Base-by-base conservation (phyloP, 768 basidiomycete species). In the Suillus subluteus region DNA sequence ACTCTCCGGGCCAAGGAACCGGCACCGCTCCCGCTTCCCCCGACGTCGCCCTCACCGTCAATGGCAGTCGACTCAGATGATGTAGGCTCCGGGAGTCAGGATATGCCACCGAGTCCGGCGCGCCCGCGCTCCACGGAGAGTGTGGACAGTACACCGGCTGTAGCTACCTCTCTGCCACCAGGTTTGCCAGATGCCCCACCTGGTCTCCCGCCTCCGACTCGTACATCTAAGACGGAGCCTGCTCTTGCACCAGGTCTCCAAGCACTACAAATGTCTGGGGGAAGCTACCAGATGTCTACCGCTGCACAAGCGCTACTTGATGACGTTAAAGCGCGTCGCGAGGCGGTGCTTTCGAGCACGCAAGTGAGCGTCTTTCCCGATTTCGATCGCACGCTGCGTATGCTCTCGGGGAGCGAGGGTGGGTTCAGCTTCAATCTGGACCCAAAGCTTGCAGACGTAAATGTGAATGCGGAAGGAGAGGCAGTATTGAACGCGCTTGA, bases 341-440 rank as follows among this genome's bases (percentile, higher is more conserved):
- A 94, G 70, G 82, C 86, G 9, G 79, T 81, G 2, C 74, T 82
- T 26, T 72, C 82, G 16, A 67, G 76, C 13, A 72, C 81, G 9
- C 75, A 80, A 48, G 76, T 79, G 56, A 93, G 84, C 75, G 87
- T 92, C 13, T 96, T 96, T 84, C 95, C 95, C 12, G 95, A 96
- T 69, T 88, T 96, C 69, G 94, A 95, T 75, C 87, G 92, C 38
- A 94, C 92, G 23, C 81, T 96, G 55, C 88, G 91, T 73, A 88
- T 86, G 58, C 81, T 95, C 52, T 87, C 86, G 62, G 90, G 90
- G 69, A 85, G 79, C 38, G 86, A 82, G 62, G 83, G 87, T 40
- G 88, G 91, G 11, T 96, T 96, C 80, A 94, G 90, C 75, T 96
- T 96, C 80, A 95, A 89, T 76, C 80, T 95, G 54, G 94, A 94